phyloP scores from a whole-genome alignment of 768 basidiomycete species.

The Hericium erinaceus region DNA sequence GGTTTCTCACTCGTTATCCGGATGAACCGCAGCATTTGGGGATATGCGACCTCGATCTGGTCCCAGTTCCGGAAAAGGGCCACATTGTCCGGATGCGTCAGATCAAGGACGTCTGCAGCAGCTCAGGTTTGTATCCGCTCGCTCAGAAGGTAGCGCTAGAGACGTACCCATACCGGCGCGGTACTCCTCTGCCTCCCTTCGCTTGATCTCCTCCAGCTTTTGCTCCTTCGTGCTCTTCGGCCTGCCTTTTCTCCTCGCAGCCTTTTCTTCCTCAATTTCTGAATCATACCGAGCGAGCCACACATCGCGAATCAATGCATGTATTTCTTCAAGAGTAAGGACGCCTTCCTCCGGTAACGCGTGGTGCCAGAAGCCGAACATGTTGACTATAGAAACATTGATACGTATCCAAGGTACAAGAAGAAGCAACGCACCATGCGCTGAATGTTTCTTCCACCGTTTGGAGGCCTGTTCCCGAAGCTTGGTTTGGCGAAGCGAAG shows the following conservation, averaged over 20 bases:
- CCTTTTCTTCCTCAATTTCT: constrained; percentile 52
- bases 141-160: background rate
- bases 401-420: constrained; percentile 1
- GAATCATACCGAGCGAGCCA: constrained; percentile 70
- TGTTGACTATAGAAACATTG: constrained; percentile 39
- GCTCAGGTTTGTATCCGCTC: background rate
- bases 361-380: constrained; percentile 70
- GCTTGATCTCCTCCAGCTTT: constrained; percentile 61
- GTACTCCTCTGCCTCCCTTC: constrained; percentile 63
- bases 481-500: constrained; percentile 60
- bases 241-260: constrained; percentile 59
- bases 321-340: constrained; percentile 56
- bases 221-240: constrained; percentile 63
- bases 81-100: constrained; percentile 64
- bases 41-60: constrained; percentile 61
- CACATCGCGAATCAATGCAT: constrained; percentile 49
- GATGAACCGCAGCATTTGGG: constrained; percentile 65
- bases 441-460: constrained; percentile 46
- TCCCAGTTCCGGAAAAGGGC: constrained; percentile 73
- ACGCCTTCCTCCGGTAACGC: constrained; percentile 51
- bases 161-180: constrained; percentile 70
- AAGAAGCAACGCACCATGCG: constrained; percentile 34
- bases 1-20: constrained; percentile 58
- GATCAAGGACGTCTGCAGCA: constrained; percentile 62
- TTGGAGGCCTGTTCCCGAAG: constrained; percentile 47